These are phyloP conservation scores for Lentinula guzmanii DNA, from an alignment of 768 basidiomycete species.

Conservation along the genomic window DNA sequence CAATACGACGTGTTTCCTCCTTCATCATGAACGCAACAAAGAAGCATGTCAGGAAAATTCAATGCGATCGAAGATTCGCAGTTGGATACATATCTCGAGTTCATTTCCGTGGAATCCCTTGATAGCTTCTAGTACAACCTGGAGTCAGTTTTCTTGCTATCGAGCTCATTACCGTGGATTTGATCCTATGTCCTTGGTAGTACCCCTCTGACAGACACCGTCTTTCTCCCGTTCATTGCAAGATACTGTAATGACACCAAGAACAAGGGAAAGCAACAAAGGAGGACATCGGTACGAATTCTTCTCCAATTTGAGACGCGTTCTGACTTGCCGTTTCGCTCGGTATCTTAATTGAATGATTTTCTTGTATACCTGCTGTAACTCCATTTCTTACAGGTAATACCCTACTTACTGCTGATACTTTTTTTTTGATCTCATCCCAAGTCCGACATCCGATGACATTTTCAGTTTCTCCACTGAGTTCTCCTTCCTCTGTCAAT, in stretches of 20 bases:
- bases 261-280: not conserved
- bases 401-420: not conserved
- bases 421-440: not conserved
- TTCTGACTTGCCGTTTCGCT: not conserved
- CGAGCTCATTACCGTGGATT: not conserved
- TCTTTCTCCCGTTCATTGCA: not conserved
- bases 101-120: too few species aligned
- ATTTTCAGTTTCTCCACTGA: not conserved
- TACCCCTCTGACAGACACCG: not conserved
- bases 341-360: too few species aligned
- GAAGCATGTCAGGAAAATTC: too few species aligned
- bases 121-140: too few species aligned
- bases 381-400: not conserved
- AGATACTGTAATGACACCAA: not conserved
- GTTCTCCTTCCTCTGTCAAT: not conserved
- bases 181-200: not conserved
- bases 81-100: too few species aligned
- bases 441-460: not conserved
- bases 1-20: too few species aligned
- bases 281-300: not conserved
- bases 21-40: too few species aligned
- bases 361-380: too few species aligned
- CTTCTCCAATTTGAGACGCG: not conserved
- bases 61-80: too few species aligned
- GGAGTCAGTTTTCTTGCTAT: not conserved